Base-by-base conservation (phyloP, 768 basidiomycete species). In the Leccinum longicurvipes region DNA sequence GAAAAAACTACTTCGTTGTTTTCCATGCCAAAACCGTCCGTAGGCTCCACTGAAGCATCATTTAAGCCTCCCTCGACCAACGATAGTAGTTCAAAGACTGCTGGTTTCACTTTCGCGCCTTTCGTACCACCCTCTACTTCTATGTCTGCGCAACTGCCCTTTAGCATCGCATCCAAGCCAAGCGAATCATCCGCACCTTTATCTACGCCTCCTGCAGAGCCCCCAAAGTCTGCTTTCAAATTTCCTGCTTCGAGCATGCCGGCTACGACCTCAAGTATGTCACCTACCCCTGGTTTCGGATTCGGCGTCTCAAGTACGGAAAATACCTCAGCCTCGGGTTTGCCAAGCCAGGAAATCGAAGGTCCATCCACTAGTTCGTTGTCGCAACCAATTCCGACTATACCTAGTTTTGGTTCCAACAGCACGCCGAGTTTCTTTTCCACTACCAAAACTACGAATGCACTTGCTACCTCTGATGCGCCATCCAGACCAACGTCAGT, bases 21-120 rank as follows among this genome's bases (percentile, higher is more conserved):
- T 27, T 29, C 66, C 11, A 73, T 73, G 65, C 72, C 79, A 19
- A 72, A 74, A 31, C 73, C 52, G 21, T 74, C 78, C 53, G 60
- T 49, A 28, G 61, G 63, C 21, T 57, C 69, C 23, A 47, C 59
- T 6, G 62, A 61, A 29, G 23, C 59, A 4, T 27, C 69, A 27
- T 24, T 45, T 12, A 56, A 57, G 51, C 19, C 29, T 9, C 24
- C 55, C 15, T 58, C 60, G 1, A 44, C 64, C 15, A 56, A 45
- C 9, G 71, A 67, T 25, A 57, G 54, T 41, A 64, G 63, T 19
- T 49, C 58, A 32, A 66, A 60, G 27, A 41, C 56, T 2, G 47
- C 60, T 50, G 58, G 65, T 29, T 70, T 71, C 42, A 57, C 66
- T 12, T 66, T 71, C 50, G 62, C 70, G 10, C 50, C 65, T 24